These are phyloP conservation scores for Alloascoidea africana DNA, from an alignment of 805 yeast species.

Conservation along the genomic window DNA sequence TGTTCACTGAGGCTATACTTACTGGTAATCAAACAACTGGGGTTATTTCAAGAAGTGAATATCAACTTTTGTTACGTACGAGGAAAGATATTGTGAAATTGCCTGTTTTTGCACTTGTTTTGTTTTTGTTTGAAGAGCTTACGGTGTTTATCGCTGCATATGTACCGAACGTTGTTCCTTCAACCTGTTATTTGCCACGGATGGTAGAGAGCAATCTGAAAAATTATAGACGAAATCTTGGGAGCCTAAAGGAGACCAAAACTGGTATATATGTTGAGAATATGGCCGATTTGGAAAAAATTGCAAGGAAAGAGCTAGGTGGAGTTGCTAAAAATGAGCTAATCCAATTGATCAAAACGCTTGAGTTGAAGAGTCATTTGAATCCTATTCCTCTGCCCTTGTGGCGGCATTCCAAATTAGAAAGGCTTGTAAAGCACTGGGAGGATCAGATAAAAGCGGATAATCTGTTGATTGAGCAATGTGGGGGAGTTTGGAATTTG, in stretches of 20 bases:
- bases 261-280: too few relatives aligned
- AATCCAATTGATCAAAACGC: slow-evolving; percentile 15
- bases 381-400: slow-evolving; percentile 15
- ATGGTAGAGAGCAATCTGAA: slow-evolving; percentile 12
- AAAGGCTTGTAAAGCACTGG: slow-evolving; percentile 23
- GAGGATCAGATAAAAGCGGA: slow-evolving; percentile 35
- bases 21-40: slow-evolving; percentile 16
- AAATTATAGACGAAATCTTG: slow-evolving; percentile 6
- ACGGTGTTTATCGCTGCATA: slow-evolving; percentile 36
- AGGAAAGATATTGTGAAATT: slow-evolving; percentile 32
- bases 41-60: slow-evolving; percentile 26
- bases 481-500: slow-evolving; percentile 32
- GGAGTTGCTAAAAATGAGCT: slow-evolving; percentile 21
- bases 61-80: slow-evolving; percentile 34
- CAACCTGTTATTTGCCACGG: slow-evolving; percentile 41
- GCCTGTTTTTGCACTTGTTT: slow-evolving; percentile 41
- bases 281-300: not conserved
- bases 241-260: slow-evolving; percentile 8
- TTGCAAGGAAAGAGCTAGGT: slow-evolving; percentile 24
- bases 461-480: slow-evolving; percentile 25
- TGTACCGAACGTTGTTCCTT: slow-evolving; percentile 44
- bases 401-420: slow-evolving; percentile 22
- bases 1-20: slow-evolving; percentile 13
- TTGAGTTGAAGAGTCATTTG: slow-evolving; percentile 22
- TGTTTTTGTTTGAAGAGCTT: slow-evolving; percentile 38